phyloP scores from a whole-genome alignment of 495 filamentous ascomycete species.

The Penicillium paradoxum region DNA sequence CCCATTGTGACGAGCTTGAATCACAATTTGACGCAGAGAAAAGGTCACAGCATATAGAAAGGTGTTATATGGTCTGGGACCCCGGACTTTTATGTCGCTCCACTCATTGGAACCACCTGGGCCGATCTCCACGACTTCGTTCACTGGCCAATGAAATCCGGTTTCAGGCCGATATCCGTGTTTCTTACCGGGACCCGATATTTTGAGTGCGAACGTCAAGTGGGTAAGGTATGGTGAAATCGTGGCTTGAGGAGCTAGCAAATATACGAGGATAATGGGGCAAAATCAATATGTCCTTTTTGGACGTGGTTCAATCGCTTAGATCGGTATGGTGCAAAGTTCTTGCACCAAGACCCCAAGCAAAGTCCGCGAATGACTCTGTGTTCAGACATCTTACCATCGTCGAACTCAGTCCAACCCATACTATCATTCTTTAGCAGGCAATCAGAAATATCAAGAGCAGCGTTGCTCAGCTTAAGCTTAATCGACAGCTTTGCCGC shows the following conservation, averaged over 20 bases:
- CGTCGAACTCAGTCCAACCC: background rate
- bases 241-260: background rate
- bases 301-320: too few species aligned
- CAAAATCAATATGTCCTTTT: too few species aligned
- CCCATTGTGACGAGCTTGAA: conserved; percentile 7
- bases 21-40: background rate
- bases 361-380: too few species aligned
- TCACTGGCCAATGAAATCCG: conserved; percentile 5
- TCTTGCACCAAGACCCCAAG: too few species aligned
- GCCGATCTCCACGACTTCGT: background rate
- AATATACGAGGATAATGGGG: background rate
- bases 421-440: background rate
- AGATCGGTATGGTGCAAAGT: background rate
- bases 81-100: conserved; percentile 22
- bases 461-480: background rate
- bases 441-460: too few species aligned
- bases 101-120: conserved; percentile 8
- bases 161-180: conserved; percentile 13
- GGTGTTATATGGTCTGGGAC: conserved; percentile 9
- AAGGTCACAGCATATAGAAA: background rate
- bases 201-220: background rate
- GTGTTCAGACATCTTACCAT: too few species aligned
- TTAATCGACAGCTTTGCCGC: conserved; percentile 7
- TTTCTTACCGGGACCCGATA: background rate
- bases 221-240: background rate